These are phyloP conservation scores for Colletotrichum zoysiae DNA, from an alignment of 2,329 filamentous ascomycete species.

Conservation along the genomic window DNA sequence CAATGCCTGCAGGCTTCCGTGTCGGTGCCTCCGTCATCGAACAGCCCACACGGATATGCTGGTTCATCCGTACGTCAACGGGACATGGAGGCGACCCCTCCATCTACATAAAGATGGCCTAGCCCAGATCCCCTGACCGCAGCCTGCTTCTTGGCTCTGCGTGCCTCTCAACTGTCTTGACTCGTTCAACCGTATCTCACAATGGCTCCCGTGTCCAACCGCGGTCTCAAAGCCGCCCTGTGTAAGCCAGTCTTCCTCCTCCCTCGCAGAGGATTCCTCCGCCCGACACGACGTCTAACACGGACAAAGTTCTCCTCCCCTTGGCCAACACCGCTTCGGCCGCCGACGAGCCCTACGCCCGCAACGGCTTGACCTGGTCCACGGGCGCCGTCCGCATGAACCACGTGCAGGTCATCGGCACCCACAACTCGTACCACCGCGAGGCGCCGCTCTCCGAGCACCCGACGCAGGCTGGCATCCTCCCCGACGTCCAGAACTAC, in stretches of 20 bases:
- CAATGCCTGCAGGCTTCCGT: neutral
- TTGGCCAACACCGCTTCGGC: constrained; percentile 19
- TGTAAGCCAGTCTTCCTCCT: constrained; percentile 11
- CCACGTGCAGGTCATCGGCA: constrained; percentile 64
- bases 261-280: neutral
- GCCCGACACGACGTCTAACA: neutral
- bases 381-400: constrained; percentile 58
- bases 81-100: neutral
- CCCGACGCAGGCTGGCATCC: constrained; percentile 53
- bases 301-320: constrained; percentile 31
- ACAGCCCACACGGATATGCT: neutral
- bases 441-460: constrained; percentile 58
- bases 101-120: constrained; percentile 19
- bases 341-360: constrained; percentile 42
- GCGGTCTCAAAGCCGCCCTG: constrained; percentile 32
- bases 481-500: constrained; percentile 54
- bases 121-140: neutral
- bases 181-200: neutral
- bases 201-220: constrained; percentile 23
- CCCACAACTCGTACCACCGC: constrained; percentile 65
- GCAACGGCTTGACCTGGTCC: constrained; percentile 51
- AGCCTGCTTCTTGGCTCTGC: neutral
- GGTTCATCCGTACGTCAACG: neutral
- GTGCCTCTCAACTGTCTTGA: neutral
- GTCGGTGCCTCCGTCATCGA: constrained; percentile 12